Evolutionary conservation across 805 yeast species (phyloP), one percentile per base, ranked within the genome.

Genomic region (Candida vartiovaarae): DNA sequence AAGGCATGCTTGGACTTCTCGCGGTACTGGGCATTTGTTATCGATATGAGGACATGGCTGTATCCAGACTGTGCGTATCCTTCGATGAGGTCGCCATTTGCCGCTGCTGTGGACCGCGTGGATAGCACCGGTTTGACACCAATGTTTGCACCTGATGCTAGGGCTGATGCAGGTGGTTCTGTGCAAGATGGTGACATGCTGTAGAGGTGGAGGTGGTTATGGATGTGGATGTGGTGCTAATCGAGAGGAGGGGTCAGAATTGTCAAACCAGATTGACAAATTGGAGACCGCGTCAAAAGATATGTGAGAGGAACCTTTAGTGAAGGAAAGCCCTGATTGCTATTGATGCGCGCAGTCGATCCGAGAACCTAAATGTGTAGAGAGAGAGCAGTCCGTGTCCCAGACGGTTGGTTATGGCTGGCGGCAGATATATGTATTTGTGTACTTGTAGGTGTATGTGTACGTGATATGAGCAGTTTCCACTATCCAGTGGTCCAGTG

Each of bases 21-120:
- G 42, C 74, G 60, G 51, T 75, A 75, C 31, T 69, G 57, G 0
- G 70, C 54, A 45, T 79, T 77, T 7, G 85, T 80, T 35, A 80
- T 66, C 3, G 83, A 73, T 5, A 76, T 58, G 3, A 81, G 63
- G 2, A 78, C 67, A 48, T 65, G 66, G 55, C 78, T 81, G 51
- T 75, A 80, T 10, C 79, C 79, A 8, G 40, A 36, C 39, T 66
- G 54, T 24, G 62, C 43, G 27, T 60, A 54, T 20, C 53, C 49
- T 4, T 61, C 48, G 3, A 66, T 59, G 15, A 62, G 48, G 4
- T 51, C 42, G 4, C 53, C 44, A 40, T 61, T 70, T 3, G 64
- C 45, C n/a, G 60, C 56, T 5, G 63, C 55, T 2, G 59, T 41
- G 8, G 62, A 53, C 8, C 59, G 52, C 35, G 67, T 50, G 2